phyloP scores from a whole-genome alignment of 352 stramenopile genomes.

The Pythium apleroticum region DNA sequence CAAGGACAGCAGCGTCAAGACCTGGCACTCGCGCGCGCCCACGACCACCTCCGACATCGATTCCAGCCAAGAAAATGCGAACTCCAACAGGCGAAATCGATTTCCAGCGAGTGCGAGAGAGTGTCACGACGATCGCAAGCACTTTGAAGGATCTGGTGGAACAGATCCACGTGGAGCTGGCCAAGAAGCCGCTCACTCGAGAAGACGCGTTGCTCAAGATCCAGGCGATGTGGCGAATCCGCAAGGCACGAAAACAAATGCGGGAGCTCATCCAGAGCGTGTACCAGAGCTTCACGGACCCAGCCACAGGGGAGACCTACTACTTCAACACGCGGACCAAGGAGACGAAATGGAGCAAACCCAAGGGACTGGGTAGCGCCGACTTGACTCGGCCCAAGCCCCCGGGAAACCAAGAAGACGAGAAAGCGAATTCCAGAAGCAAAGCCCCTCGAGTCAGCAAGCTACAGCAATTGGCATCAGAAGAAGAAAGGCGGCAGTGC shows the following conservation, averaged over 20 bases:
- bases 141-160: constrained; percentile 45
- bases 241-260: constrained; percentile 66
- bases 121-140: constrained; percentile 36
- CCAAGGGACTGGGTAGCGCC: constrained; percentile 34
- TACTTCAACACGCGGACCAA: constrained; percentile 82
- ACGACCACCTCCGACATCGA: neutral
- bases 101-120: constrained; percentile 43
- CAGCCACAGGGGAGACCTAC: constrained; percentile 59
- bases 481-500: constrained; percentile 9
- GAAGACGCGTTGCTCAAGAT: constrained; percentile 66
- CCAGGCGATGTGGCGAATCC: constrained; percentile 75
- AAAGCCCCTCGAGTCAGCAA: constrained; percentile 17
- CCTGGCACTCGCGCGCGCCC: neutral
- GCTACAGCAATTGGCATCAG: neutral
- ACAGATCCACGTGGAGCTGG: constrained; percentile 50
- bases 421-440: neutral
- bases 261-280: constrained; percentile 54
- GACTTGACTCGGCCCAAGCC: neutral
- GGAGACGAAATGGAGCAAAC: constrained; percentile 68
- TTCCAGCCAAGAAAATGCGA: constrained; percentile 4
- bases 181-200: constrained; percentile 43
- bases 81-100: constrained; percentile 32
- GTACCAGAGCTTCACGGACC: constrained; percentile 63
- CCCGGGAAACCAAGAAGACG: constrained; percentile 7
- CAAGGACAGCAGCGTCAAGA: neutral